These are phyloP conservation scores for Phytophthora aleatoria DNA, from an alignment of 352 stramenopile species.

Conservation along the genomic window DNA sequence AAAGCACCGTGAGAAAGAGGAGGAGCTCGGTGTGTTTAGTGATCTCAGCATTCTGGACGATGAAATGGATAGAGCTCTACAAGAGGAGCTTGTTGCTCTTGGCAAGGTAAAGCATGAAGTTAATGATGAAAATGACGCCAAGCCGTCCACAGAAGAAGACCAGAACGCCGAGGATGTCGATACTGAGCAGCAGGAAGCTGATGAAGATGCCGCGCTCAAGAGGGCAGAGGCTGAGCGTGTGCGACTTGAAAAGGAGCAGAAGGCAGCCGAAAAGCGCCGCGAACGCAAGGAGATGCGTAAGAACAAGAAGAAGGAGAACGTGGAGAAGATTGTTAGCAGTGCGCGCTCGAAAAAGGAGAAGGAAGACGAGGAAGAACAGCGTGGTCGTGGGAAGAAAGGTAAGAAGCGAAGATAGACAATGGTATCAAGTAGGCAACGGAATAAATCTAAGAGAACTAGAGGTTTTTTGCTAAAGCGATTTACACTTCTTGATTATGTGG, in stretches of 20 bases:
- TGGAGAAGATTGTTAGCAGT: conserved; percentile 63
- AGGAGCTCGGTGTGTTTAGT: conserved; percentile 64
- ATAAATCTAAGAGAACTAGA: neutral
- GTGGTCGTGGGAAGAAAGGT: conserved; percentile 44
- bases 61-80: conserved; percentile 61
- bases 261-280: conserved; percentile 75
- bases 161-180: conserved; percentile 13
- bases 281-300: conserved; percentile 87
- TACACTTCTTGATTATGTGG: conserved; percentile 11
- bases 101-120: conserved; percentile 34
- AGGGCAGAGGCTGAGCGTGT: conserved; percentile 50
- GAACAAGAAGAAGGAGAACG: conserved; percentile 79
- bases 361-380: conserved; percentile 39
- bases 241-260: conserved; percentile 74
- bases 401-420: conserved; percentile 37
- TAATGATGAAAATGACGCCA: conserved; percentile 2
- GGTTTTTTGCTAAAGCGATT: conserved; percentile 6
- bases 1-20: conserved; percentile 81
- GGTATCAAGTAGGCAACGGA: neutral
- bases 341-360: conserved; percentile 50
- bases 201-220: conserved; percentile 40
- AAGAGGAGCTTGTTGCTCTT: conserved; percentile 56
- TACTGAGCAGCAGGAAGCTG: conserved; percentile 35
- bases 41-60: conserved; percentile 65
- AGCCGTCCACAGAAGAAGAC: conserved; percentile 14